phyloP scores from a whole-genome alignment of 768 basidiomycete species.

The Phlebiopsis flavidoalba region DNA sequence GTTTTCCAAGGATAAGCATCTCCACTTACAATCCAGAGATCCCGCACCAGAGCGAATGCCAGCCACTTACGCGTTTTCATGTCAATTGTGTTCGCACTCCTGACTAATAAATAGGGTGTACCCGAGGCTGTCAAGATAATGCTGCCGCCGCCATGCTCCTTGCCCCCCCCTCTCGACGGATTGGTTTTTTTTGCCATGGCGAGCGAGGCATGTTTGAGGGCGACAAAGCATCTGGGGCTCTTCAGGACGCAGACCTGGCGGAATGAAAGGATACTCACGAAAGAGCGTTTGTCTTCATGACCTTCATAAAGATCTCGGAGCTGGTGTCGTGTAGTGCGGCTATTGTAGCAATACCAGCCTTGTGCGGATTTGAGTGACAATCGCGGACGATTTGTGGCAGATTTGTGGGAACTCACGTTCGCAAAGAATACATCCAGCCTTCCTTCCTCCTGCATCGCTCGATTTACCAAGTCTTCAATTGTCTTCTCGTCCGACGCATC shows the following conservation, averaged over 20 bases:
- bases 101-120: conserved; percentile 28
- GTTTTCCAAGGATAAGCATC: no score
- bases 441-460: conserved; percentile 75
- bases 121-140: conserved; percentile 87
- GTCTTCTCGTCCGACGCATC: conserved; percentile 80
- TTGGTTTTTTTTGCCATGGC: conserved; percentile 72
- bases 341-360: conserved; percentile 61
- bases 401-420: conserved; percentile 79
- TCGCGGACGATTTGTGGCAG: background rate
- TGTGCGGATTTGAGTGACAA: conserved; percentile 23
- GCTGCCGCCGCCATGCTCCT: conserved; percentile 67
- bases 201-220: conserved; percentile 77
- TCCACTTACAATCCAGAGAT: conserved; percentile 65
- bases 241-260: background rate
- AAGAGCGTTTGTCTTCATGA: conserved; percentile 72
- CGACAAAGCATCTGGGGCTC: conserved; percentile 71
- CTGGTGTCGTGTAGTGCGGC: conserved; percentile 47
- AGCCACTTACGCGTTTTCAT: conserved; percentile 46
- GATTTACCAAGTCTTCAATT: conserved; percentile 64
- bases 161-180: conserved; percentile 56
- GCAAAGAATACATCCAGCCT: conserved; percentile 93
- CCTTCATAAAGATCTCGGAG: conserved; percentile 64
- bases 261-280: conserved; percentile 33
- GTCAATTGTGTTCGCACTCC: background rate
- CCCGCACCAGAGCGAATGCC: conserved; percentile 83